Evolutionary conservation across 805 yeast species (phyloP), one percentile per base, ranked within the genome.

Genomic region (Metschnikowia kunwiensis): DNA sequence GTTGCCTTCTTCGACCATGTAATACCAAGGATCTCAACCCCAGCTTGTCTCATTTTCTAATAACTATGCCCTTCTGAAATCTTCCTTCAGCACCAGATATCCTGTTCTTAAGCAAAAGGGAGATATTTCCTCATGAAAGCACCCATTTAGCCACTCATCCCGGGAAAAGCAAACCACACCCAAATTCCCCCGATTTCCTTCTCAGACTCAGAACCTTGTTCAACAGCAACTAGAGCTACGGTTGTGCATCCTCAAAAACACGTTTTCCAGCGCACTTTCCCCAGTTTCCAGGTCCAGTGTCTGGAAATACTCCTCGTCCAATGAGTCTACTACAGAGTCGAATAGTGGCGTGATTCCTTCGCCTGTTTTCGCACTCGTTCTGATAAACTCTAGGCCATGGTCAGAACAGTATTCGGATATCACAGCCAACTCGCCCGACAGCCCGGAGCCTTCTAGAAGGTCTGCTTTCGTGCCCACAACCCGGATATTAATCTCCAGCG

Each of bases 401-500:
- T 48, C 60, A 9, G 32, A 4, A 30, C 56, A 44, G 31, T 30
- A 46, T 44, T 57, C 42, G 12, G 42, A 26, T 5, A 55, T 48
- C 4, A 21, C 25, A 16, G 29, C 29, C 27, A 45, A 24, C n/a
- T 29, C 37, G 15, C 7, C 20, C 5, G 21, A 4, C 7, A 11
- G 7, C 16, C n/a, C 18, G 27, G 15, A 13, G n/a, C 25, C 51
- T 43, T 18, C 57, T 53, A 70, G 56, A 30, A 88, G 58, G 60
- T 93, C 98, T 4, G 63, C 50, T 61, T 93, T 93, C 59, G 87
- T 93, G 0, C 97, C 98, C 4, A 91, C 84, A 7, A 93, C 59
- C 7, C 60, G 43, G 4, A 75, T 61, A 25, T 48, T 45, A 31
- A 75, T 55, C 5, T 48, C 45, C 32, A 20, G 44, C 19, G 40